Evolutionary conservation across 2,329 filamentous ascomycete species (phyloP).

Genomic region (Aotearoamyces nothofagi): DNA sequence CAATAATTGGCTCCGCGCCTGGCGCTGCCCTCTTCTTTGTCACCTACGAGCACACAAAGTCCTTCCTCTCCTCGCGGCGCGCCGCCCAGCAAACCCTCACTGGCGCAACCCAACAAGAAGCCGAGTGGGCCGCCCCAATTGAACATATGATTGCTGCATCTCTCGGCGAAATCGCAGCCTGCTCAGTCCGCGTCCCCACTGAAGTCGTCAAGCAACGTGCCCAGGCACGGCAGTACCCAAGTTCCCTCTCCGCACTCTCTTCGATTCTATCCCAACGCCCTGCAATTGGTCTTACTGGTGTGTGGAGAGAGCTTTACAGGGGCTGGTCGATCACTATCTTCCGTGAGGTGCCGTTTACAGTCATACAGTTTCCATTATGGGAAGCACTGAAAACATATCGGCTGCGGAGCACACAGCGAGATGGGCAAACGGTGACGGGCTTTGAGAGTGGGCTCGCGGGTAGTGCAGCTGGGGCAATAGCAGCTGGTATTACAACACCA

Average conservation of each 20-base stretch:
- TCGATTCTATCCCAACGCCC: constrained; percentile 45
- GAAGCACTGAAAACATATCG: constrained; percentile 74
- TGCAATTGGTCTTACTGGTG: constrained; percentile 31
- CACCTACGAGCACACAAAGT: constrained; percentile 71
- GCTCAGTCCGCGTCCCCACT: constrained; percentile 81
- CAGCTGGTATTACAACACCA: constrained; percentile 80
- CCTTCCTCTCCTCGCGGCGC: constrained; percentile 24
- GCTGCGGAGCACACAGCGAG: constrained; percentile 24
- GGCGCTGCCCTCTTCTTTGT: constrained; percentile 96
- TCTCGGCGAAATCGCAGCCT: constrained; percentile 81
- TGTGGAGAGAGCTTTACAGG: constrained; percentile 76
- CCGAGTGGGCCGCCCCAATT: constrained; percentile 19
- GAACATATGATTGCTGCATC: constrained; percentile 77
- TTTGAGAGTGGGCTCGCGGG: constrained; percentile 76
- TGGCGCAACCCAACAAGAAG: constrained; percentile 19
- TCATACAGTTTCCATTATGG: constrained; percentile 96
- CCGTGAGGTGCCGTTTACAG: constrained; percentile 91
- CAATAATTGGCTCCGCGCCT: constrained; percentile 80
- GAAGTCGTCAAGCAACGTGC: constrained; percentile 96
- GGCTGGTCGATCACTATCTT: constrained; percentile 89
- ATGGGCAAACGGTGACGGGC: constrained; percentile 38
- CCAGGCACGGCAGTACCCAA: constrained; percentile 71
- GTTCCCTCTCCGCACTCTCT: constrained; percentile 48
- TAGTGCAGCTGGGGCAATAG: constrained; percentile 67
- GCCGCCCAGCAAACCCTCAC: constrained; percentile 14